Evolutionary conservation across 108 stramenopile species (phyloP).

Genomic region (Chaetoceros tenuissimus): DNA sequence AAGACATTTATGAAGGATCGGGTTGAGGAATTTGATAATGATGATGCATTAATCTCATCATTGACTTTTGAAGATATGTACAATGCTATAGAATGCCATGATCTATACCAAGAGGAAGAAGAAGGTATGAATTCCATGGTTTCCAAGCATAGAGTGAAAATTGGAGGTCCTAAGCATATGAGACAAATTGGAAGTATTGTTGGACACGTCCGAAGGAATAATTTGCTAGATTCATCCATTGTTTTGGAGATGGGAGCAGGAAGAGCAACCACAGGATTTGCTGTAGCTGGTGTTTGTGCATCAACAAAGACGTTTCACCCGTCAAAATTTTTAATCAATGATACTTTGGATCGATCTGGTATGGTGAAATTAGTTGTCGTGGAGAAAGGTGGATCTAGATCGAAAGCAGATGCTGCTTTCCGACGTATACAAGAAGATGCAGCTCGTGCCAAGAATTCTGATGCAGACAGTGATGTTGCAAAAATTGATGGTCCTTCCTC

Average conservation of each 20-base stretch:
- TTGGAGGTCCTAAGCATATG: constrained; percentile 62
- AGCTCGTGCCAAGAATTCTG: constrained; percentile 1
- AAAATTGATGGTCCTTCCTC: not conserved
- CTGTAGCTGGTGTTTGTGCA: constrained; percentile 45
- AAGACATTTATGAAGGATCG: constrained; percentile 24
- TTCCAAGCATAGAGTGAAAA: constrained; percentile 54
- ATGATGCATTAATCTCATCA: not conserved
- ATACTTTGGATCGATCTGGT: not conserved
- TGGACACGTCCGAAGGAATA: constrained; percentile 27
- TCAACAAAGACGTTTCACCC: too few species aligned
- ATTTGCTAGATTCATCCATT: constrained; percentile 6
- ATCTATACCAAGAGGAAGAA: constrained; percentile 41
- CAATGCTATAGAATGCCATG: constrained; percentile 33
- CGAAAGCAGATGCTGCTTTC: constrained; percentile 71
- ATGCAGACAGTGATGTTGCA: constrained; percentile 10
- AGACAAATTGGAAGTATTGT: constrained; percentile 68
- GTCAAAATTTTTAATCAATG: too few species aligned
- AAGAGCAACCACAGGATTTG: constrained; percentile 68
- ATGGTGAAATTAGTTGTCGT: constrained; percentile 54
- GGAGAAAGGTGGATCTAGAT: constrained; percentile 63
- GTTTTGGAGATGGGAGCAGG: constrained; percentile 82
- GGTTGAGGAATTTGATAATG: not conserved
- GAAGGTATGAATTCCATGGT: constrained; percentile 19
- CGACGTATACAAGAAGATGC: constrained; percentile 21
- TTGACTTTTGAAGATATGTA: constrained; percentile 44